Conservation (phyloP, 1,139 yeast genomes). For the Diutina scorzettiae region DNA sequence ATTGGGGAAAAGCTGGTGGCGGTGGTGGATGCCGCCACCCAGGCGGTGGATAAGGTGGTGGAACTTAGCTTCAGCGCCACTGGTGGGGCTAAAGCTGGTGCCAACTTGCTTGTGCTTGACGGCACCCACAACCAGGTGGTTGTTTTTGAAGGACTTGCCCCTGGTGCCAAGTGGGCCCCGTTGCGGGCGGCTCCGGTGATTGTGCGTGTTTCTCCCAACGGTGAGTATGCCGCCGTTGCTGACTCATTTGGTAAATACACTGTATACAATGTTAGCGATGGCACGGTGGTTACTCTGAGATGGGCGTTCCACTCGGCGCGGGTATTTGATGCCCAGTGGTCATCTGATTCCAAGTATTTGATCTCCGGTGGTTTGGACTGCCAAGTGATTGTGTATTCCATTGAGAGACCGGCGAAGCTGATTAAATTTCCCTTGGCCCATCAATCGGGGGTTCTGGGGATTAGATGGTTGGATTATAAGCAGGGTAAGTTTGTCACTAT, state of each 20-base stretch:
- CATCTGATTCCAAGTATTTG: slow-evolving; percentile 55
- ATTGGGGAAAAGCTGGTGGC: slow-evolving; percentile 37
- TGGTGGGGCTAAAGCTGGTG: slow-evolving; percentile 18
- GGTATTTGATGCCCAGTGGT: slow-evolving; percentile 72
- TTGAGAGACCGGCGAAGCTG: slow-evolving; percentile 64
- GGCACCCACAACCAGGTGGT: slow-evolving; percentile 24
- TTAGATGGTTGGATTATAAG: slow-evolving; percentile 46
- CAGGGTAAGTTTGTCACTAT: slow-evolving; percentile 41
- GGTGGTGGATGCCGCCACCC: slow-evolving; percentile 18
- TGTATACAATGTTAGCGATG: slow-evolving; percentile 46
- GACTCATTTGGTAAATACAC: slow-evolving; percentile 78
- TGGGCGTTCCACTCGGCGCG: slow-evolving; percentile 94
- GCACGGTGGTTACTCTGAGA: slow-evolving; percentile 61
- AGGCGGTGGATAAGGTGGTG: slow-evolving; percentile 14
- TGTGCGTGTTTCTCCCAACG: slow-evolving; percentile 62
- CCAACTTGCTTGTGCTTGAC: slow-evolving; percentile 39
- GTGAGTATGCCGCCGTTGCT: slow-evolving; percentile 66
- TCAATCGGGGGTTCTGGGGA: slow-evolving; percentile 72
- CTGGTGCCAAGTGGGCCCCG: slow-evolving; percentile 13
- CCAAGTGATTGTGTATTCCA: slow-evolving; percentile 68
- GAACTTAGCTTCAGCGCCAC: slow-evolving; percentile 28
- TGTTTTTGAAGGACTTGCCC: slow-evolving; percentile 14
- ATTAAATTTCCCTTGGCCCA: slow-evolving; percentile 72
- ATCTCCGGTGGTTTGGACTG: slow-evolving; percentile 81
- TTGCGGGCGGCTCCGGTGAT: slow-evolving; percentile 51